Base-by-base conservation (phyloP, 2,329 filamentous ascomycete species). In the Fulvia fulva region DNA sequence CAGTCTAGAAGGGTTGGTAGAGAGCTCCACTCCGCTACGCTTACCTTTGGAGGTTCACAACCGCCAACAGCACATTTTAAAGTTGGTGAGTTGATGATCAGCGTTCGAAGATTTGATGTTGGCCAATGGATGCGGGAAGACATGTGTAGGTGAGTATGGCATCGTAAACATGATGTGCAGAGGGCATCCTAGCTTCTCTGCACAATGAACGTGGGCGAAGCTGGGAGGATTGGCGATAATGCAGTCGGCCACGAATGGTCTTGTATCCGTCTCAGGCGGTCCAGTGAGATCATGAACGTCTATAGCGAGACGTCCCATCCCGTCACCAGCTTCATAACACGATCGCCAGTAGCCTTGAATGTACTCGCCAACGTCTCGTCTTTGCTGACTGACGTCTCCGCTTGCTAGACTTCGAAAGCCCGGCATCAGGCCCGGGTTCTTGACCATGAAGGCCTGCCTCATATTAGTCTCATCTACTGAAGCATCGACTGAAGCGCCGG, bases 101-200 rank as follows among this genome's bases (percentile, higher is more conserved):
- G 88, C 87, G 65, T 91, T 90, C 0, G 87, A 85, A 1, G 85
- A 85, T 62, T 89, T 83, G 56, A 96, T 87, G 63, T 94, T 93
- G 0, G 91, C 90, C 25, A 96, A 78, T 0, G 91, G 91, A 67
- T 96, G 91, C 0, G 90, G 89, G 64, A 96, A 96, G 0, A 88
- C 83, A 70, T 90, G 86, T 0, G 91, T 96, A 0, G 91, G 87
- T 1, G 89, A 89, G 87, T 90, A 96, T 0, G 91, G 91, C 90
- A 96, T 96, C 1, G 91, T 96, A 75, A 96, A 96, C 89, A 96
- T 95, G 73, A 96, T 84, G 66, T 91, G 88, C 8, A 91, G 70
- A 0, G 88, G 88, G 50, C 91, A 85, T 0, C 87, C 87, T 66
- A 91, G 74, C 72, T 88, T 89, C 73, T 91, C 87, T 0, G 88